These are phyloP conservation scores for Cicer cuneatum DNA, from an alignment of 306 rosid species.

Conservation along the genomic window DNA sequence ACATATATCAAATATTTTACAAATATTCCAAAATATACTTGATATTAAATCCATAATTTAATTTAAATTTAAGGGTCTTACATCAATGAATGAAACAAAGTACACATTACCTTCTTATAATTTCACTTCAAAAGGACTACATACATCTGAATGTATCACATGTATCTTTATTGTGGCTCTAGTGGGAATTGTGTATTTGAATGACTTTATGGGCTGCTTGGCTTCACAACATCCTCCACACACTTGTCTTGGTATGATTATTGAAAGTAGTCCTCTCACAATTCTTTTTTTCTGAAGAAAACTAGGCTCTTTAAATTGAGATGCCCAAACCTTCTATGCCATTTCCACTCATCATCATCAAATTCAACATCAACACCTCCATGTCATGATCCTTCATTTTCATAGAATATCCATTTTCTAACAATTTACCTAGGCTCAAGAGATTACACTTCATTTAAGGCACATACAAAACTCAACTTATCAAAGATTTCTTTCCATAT, in stretches of 20 bases:
- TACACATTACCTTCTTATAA: not conserved
- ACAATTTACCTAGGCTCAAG: not conserved
- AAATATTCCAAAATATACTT: too few relatives aligned
- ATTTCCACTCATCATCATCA: not conserved
- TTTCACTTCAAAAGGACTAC: too few relatives aligned
- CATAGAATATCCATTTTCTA: not conserved
- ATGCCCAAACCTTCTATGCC: too few relatives aligned
- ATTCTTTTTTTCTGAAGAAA: too few relatives aligned
- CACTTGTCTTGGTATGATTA: not conserved
- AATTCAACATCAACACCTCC: not conserved
- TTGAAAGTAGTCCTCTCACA: not conserved
- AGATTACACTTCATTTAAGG: not conserved
- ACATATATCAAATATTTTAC: too few relatives aligned
- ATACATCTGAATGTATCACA: too few relatives aligned
- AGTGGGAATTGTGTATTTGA: not conserved
- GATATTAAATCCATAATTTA: too few relatives aligned
- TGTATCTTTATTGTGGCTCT: too few relatives aligned
- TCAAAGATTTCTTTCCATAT: not conserved
- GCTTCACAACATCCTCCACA: not conserved
- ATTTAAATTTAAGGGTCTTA: too few relatives aligned
- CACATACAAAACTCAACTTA: not conserved
- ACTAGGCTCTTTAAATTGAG: too few relatives aligned
- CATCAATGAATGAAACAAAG: not conserved
- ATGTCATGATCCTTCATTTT: not conserved
- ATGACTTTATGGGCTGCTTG: not conserved